Evolutionary conservation across 106 monocot species (phyloP).

Genomic region (Platanthera zijinensis): DNA sequence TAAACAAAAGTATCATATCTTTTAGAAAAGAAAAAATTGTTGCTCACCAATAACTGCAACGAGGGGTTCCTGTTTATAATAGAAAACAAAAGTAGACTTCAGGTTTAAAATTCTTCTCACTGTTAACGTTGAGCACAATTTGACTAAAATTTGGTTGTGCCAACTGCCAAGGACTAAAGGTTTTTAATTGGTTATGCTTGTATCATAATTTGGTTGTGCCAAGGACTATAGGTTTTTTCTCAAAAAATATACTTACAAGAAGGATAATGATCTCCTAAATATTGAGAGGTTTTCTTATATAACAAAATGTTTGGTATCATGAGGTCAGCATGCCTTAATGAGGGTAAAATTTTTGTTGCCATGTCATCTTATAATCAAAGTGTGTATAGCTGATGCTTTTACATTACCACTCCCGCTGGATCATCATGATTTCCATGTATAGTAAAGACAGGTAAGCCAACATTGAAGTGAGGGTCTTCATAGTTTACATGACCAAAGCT

Average conservation of each 20-base stretch:
- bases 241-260: not conserved
- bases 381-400: not conserved
- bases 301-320: not conserved
- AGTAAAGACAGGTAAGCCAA: slow-evolving; percentile 95
- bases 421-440: slow-evolving; percentile 99
- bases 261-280: not conserved
- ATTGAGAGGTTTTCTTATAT: not conserved
- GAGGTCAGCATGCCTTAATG: not conserved
- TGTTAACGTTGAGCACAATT: too few relatives aligned
- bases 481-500: slow-evolving; percentile 99
- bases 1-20: too few relatives aligned
- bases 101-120: too few relatives aligned
- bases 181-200: too few relatives aligned
- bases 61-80: too few relatives aligned
- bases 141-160: too few relatives aligned
- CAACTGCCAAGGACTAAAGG: too few relatives aligned
- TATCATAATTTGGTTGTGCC: too few relatives aligned
- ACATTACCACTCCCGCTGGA: slow-evolving; percentile 97
- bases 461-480: slow-evolving; percentile 98
- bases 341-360: not conserved
- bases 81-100: too few relatives aligned
- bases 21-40: too few relatives aligned
- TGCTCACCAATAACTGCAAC: too few relatives aligned
- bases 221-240: too few relatives aligned
- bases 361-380: not conserved